Conservation (phyloP, 805 yeast species). For the Myxozyma mucilagina region DNA sequence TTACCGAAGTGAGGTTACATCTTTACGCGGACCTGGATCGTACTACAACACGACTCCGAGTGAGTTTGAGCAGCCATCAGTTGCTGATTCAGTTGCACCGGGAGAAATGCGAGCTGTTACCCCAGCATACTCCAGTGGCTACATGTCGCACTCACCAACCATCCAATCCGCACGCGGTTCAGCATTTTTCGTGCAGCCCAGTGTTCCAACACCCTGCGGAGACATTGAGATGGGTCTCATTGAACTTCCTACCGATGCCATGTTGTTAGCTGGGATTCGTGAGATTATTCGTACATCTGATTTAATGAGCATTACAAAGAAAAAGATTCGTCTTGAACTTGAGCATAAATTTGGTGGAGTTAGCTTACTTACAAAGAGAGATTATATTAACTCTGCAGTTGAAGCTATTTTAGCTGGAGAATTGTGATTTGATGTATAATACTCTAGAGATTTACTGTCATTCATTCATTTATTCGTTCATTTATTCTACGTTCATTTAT, state of each 20-base stretch:
- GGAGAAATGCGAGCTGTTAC: not conserved
- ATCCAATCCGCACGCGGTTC: slow-evolving; percentile 4
- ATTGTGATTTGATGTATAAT: no score
- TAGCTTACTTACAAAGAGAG: slow-evolving; percentile 40
- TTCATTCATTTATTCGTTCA: no score
- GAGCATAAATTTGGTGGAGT: slow-evolving; percentile 41
- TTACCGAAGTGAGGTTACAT: slow-evolving; percentile 13
- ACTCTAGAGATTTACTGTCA: no score
- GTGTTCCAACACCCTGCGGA: slow-evolving; percentile 11
- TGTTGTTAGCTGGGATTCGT: slow-evolving; percentile 42
- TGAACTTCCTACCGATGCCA: slow-evolving; percentile 42
- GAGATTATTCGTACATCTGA: slow-evolving; percentile 44
- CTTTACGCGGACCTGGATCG: slow-evolving; percentile 13
- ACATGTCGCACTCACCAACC: not conserved
- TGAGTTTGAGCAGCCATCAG: slow-evolving; percentile 8
- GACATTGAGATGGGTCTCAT: slow-evolving; percentile 35
- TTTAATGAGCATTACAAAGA: slow-evolving; percentile 44
- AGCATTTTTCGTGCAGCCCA: slow-evolving; percentile 10
- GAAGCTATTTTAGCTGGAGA: slow-evolving; percentile 47
- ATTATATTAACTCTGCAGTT: slow-evolving; percentile 44
- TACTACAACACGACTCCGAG: slow-evolving; percentile 9
- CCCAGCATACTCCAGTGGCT: not conserved
- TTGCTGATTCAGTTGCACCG: slow-evolving; percentile 10
- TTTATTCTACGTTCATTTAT: not conserved
- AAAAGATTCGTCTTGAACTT: slow-evolving; percentile 41